phyloP scores from a whole-genome alignment of 345 rosid species.

The Pistacia atlantica region DNA sequence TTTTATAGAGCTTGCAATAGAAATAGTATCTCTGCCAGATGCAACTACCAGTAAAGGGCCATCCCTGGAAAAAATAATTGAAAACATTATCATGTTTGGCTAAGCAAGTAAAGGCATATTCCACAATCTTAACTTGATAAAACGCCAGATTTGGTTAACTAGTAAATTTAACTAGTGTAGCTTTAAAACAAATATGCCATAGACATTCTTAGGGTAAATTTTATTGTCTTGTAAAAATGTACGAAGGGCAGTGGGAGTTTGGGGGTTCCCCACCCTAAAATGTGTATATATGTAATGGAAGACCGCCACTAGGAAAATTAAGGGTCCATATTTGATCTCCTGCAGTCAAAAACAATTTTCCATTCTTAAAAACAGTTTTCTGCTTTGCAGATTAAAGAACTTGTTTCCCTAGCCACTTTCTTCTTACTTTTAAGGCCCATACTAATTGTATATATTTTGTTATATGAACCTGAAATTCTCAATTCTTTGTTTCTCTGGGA shows the following conservation, averaged over 20 bases:
- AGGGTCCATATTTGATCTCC: neutral
- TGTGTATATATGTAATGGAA: neutral
- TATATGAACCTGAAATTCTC: neutral
- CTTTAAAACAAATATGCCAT: too few species aligned
- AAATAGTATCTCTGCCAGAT: constrained; percentile 91
- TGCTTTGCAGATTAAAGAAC: neutral
- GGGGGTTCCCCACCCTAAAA: neutral
- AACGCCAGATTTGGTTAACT: neutral
- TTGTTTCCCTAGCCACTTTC: neutral
- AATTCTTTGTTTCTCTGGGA: neutral
- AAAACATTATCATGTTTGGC: neutral
- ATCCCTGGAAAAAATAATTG: constrained; percentile 53
- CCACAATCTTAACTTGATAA: neutral
- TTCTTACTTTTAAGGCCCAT: too few species aligned
- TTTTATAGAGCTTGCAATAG: constrained; percentile 87
- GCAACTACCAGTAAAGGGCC: constrained; percentile 95
- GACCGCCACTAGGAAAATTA: neutral
- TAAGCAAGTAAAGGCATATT: constrained; percentile 7
- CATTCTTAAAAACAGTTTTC: neutral
- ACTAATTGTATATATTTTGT: too few species aligned
- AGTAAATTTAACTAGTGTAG: too few species aligned
- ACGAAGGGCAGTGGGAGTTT: neutral
- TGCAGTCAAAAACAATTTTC: neutral
- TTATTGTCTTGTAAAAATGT: neutral
- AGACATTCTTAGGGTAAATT: too few species aligned